phyloP scores from a whole-genome alignment of 805 yeast genomes.

The Yamadazyma tumulicola region DNA sequence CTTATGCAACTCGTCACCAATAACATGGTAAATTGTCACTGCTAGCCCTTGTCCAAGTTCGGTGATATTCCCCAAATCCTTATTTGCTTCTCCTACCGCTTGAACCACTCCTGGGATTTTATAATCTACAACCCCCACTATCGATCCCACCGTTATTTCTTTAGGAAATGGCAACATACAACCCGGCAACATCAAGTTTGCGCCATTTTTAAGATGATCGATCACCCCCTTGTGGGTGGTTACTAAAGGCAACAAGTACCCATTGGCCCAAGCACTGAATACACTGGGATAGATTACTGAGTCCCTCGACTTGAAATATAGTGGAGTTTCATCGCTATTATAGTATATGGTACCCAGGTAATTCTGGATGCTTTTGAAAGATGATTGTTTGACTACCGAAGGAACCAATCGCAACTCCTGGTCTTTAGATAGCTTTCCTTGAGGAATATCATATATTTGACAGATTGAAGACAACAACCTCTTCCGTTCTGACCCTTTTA shows the following conservation, averaged over 20 bases:
- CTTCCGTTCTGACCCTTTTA: slow-evolving; percentile 79
- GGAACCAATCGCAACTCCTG: slow-evolving; percentile 46
- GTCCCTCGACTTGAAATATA: slow-evolving; percentile 67
- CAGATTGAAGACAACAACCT: slow-evolving; percentile 45
- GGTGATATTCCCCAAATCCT: slow-evolving; percentile 43
- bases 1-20: slow-evolving; percentile 61
- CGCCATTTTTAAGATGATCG: slow-evolving; percentile 69
- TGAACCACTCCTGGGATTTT: slow-evolving; percentile 58
- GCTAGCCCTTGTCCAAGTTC: slow-evolving; percentile 75
- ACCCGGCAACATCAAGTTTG: slow-evolving; percentile 78
- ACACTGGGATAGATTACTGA: slow-evolving; percentile 63
- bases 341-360: slow-evolving; percentile 62
- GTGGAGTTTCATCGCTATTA: slow-evolving; percentile 60
- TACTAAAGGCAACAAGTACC: slow-evolving; percentile 62
- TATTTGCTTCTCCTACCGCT: slow-evolving; percentile 66
- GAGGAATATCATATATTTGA: slow-evolving; percentile 36
- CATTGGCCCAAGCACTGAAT: slow-evolving; percentile 67
- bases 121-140: slow-evolving; percentile 70
- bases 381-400: slow-evolving; percentile 55
- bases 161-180: slow-evolving; percentile 57
- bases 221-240: slow-evolving; percentile 73
- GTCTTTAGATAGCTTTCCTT: slow-evolving; percentile 38
- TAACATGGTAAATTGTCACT: slow-evolving; percentile 63
- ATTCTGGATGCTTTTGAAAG: slow-evolving; percentile 52
- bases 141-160: slow-evolving; percentile 44